Evolutionary conservation across 2,329 filamentous ascomycete species (phyloP), one percentile per base, ranked within the genome.

Genomic region (Furcasterigmium sp.): DNA sequence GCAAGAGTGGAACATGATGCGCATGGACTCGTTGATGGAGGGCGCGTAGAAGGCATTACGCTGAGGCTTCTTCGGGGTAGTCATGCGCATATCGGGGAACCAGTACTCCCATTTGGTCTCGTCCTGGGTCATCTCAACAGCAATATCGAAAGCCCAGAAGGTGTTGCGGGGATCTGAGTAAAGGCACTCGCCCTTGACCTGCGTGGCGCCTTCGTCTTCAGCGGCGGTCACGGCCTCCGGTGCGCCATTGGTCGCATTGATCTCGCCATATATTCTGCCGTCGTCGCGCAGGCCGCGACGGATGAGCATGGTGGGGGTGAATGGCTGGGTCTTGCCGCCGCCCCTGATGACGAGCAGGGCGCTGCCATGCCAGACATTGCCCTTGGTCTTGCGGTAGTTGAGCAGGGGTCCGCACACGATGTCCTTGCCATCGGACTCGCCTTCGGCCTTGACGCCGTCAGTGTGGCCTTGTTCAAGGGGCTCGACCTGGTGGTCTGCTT

Each of bases 1-100:
- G 69, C 93, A 96, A 45, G 88, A 95, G 69, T 96, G 87, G 66
- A 96, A 98, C 88, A 97, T 95, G 59, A 96, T 87, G 59, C 95
- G 89, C 91, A 98, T 97, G 5, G 87, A 87, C 64, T 96, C 84
- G 36, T 81, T 79, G 45, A 75, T 73, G 11, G 87, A 88, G 11
- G 93, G 91, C 5, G 97, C 80, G 73, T 85, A 95, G 65, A 98
- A 98, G 39, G 52, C 79, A 68, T 75, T 95, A 69, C 61, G 65
- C 46, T 67, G 70, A 7, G 73, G 71, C 59, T 80, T 78, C 50
- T 70, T 72, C 30, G 70, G 65, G 51, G 76, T 76, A 41, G 72
- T 68, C 56, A 83, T 84, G 38, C 71, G 74, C 57, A 93, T 67
- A 13, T 76, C 77, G 8, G 80, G 77, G 46, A 96, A 78, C 18